Percentiles rank a stretch among this genome's conserved stretches.
Conservation (phyloP, 1,139 yeast genomes). For the Suhomyces guaymorum region DNA sequence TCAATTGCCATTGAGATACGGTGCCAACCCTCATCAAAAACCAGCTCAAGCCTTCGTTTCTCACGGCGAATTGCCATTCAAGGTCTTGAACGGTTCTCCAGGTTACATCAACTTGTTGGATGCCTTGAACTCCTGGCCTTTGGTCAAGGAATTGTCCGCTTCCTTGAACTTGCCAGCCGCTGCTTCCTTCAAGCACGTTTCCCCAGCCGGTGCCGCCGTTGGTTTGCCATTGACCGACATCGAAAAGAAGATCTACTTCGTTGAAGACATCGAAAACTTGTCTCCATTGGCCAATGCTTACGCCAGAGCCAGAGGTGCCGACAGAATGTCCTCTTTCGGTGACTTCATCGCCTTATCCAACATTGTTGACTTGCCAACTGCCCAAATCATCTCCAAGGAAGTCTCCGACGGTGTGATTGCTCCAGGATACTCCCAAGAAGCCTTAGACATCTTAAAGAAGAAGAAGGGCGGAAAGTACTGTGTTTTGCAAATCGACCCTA, state of each 20-base stretch:
- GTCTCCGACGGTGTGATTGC: conserved; percentile 99
- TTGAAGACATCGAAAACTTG: conserved; percentile 88
- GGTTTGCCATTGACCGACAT: conserved; percentile 88
- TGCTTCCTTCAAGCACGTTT: conserved; percentile 97
- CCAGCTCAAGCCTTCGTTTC: conserved; percentile 96
- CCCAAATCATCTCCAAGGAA: conserved; percentile 94
- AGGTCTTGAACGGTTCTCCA: conserved; percentile 91
- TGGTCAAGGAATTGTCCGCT: conserved; percentile 94
- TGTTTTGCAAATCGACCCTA: conserved; percentile 92
- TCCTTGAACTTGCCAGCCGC: conserved; percentile 96
- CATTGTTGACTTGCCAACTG: conserved; percentile 94
- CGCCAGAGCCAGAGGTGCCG: conserved; percentile 99
- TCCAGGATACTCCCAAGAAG: conserved; percentile 93
- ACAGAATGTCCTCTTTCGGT: conserved; percentile 98
- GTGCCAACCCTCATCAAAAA: conserved; percentile 98
- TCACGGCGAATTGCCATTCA: conserved; percentile 87
- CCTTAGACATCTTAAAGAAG: conserved; percentile 80
- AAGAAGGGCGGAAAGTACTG: conserved; percentile 98
- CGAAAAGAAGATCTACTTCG: conserved; percentile 95
- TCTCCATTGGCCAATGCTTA: conserved; percentile 97
- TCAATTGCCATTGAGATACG: conserved; percentile 93
- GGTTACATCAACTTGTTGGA: conserved; percentile 96
- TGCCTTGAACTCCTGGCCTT: conserved; percentile 97
- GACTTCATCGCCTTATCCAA: conserved; percentile 97
- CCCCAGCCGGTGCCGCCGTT: conserved; percentile 98